Conservation (phyloP, 805 yeast species). For the Cyberlindnera misumaiensis region DNA sequence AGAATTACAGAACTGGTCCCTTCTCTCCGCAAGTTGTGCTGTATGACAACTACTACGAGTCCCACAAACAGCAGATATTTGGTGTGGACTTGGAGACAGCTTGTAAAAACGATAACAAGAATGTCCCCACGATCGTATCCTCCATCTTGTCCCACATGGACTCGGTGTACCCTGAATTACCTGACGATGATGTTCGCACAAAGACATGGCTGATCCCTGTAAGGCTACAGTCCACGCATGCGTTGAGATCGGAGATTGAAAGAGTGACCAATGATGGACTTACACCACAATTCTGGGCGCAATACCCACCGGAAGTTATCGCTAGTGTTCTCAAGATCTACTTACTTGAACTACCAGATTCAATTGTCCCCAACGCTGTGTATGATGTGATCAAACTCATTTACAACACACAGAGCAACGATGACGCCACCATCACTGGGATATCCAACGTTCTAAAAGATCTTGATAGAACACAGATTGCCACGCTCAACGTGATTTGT, state of each 20-base stretch:
- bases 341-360: constrained; percentile 73
- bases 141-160: constrained; percentile 63
- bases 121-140: constrained; percentile 64
- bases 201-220: constrained; percentile 65
- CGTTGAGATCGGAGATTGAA: constrained; percentile 52
- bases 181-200: constrained; percentile 60
- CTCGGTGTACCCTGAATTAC: constrained; percentile 58
- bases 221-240: constrained; percentile 53
- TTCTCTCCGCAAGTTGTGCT: constrained; percentile 66
- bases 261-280: constrained; percentile 38
- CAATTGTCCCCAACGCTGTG: constrained; percentile 56
- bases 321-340: constrained; percentile 68
- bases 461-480: constrained; percentile 63
- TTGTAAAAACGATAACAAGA: constrained; percentile 62
- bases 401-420: constrained; percentile 44
- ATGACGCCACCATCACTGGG: constrained; percentile 45
- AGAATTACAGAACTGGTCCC: constrained; percentile 64
- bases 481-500: constrained; percentile 73
- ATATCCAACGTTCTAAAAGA: constrained; percentile 60
- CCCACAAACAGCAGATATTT: constrained; percentile 62
- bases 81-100: constrained; percentile 73
- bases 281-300: constrained; percentile 21
- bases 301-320: constrained; percentile 47
- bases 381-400: constrained; percentile 66
- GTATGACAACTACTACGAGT: constrained; percentile 75